Conservation (phyloP, 2,329 filamentous ascomycete genomes). For the Nemania sp. region DNA sequence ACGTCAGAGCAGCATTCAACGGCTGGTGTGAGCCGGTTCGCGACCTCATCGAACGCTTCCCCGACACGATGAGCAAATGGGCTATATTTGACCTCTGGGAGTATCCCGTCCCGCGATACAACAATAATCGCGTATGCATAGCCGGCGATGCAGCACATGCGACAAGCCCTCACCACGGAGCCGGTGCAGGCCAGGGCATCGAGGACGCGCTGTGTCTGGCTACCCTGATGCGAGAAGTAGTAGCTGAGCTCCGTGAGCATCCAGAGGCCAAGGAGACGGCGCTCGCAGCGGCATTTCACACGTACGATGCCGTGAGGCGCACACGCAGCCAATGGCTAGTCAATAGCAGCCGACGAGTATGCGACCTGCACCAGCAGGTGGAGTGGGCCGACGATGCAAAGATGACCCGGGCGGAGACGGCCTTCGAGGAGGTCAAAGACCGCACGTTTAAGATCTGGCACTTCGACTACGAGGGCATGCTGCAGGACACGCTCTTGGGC, state of each 20-base stretch:
- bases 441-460: constrained; percentile 31
- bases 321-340: constrained; percentile 32
- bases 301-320: constrained; percentile 25
- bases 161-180: constrained; percentile 30
- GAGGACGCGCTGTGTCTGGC: constrained; percentile 47
- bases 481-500: constrained; percentile 25
- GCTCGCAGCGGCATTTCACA: constrained; percentile 23
- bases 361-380: constrained; percentile 22
- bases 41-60: constrained; percentile 26
- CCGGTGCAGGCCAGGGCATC: constrained; percentile 37
- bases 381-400: constrained; percentile 27
- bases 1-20: constrained; percentile 25
- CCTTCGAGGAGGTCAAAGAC: constrained; percentile 30
- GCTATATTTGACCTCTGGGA: constrained; percentile 34
- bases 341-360: constrained; percentile 31
- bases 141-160: constrained; percentile 35
- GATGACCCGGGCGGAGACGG: constrained; percentile 29
- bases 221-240: constrained; percentile 47
- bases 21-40: constrained; percentile 28
- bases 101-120: constrained; percentile 27
- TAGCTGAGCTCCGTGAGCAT: constrained; percentile 3
- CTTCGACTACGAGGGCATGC: constrained; percentile 30
- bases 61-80: constrained; percentile 32
- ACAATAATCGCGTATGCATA: constrained; percentile 25
- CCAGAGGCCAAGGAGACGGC: constrained; percentile 16